Percentiles rank a stretch among this genome's conserved stretches.
These are phyloP conservation scores for Pleurotus pulmonarius DNA, from an alignment of 768 basidiomycete genomes.

Conservation along the genomic window DNA sequence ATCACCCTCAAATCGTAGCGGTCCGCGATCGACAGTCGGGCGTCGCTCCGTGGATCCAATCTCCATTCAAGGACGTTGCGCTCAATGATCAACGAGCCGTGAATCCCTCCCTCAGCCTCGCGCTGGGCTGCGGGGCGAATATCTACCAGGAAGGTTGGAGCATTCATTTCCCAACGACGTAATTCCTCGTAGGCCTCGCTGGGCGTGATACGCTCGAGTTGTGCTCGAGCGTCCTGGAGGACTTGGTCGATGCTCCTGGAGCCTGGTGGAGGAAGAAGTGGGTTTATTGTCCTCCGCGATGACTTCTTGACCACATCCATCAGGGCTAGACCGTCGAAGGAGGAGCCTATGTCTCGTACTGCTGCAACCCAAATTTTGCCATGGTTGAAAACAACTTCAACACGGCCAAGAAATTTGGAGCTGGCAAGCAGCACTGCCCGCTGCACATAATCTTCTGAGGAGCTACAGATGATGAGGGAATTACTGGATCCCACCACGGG, in stretches of 20 bases:
- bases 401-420: conserved; percentile 68
- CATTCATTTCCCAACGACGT: conserved; percentile 43
- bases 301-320: conserved; percentile 64
- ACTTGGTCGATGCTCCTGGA: conserved; percentile 57
- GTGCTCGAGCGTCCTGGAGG: conserved; percentile 54
- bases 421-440: conserved; percentile 61
- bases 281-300: conserved; percentile 54
- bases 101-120: conserved; percentile 51
- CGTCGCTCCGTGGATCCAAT: conserved; percentile 65
- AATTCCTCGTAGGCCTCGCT: conserved; percentile 59
- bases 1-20: conserved; percentile 74
- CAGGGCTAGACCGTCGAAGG: conserved; percentile 63
- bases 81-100: conserved; percentile 70
- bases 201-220: conserved; percentile 61
- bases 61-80: conserved; percentile 78
- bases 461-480: conserved; percentile 56
- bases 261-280: conserved; percentile 59
- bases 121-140: conserved; percentile 68
- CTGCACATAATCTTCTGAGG: conserved; percentile 53
- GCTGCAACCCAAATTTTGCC: conserved; percentile 36
- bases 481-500: conserved; percentile 24
- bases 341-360: conserved; percentile 52
- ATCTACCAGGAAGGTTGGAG: conserved; percentile 73
- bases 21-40: conserved; percentile 63
- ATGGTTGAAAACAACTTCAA: conserved; percentile 34